Percentiles rank a stretch among this genome's conserved stretches.
phyloP scores from a whole-genome alignment of 164 flowering plant genomes.

The Aristolochia fimbriata region DNA sequence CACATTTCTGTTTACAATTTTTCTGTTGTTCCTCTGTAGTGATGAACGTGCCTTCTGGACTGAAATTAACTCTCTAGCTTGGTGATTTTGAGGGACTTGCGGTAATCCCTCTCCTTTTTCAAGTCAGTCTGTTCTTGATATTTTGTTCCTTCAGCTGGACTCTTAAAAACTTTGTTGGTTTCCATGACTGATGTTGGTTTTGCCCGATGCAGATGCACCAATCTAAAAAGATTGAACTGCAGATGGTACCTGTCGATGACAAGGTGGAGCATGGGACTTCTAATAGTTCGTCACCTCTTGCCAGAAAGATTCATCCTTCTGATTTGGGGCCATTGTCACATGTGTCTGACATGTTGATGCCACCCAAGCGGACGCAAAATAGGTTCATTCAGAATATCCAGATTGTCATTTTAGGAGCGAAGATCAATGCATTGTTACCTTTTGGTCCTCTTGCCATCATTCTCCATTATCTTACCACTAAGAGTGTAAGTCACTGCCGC shows the following conservation, averaged over 20 bases:
- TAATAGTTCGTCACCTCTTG: constrained; percentile 24
- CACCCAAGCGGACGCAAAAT: constrained; percentile 22
- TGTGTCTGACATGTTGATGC: constrained; percentile 18
- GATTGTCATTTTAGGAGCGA: constrained; percentile 48
- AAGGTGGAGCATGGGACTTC: constrained; percentile 30
- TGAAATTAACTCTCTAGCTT: too few species aligned
- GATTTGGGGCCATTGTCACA: constrained; percentile 20
- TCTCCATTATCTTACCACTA: constrained; percentile 42
- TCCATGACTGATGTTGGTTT: neutral
- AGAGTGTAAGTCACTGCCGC: constrained; percentile 39
- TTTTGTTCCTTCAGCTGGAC: too few species aligned
- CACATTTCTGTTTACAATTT: too few species aligned
- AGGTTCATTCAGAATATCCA: constrained; percentile 34
- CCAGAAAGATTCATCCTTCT: constrained; percentile 25
- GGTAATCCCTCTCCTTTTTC: too few species aligned
- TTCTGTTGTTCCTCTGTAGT: too few species aligned
- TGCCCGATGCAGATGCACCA: neutral
- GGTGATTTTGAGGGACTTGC: too few species aligned
- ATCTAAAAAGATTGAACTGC: neutral
- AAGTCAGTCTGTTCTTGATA: too few species aligned
- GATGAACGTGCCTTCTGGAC: too few species aligned
- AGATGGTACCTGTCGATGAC: constrained; percentile 40
- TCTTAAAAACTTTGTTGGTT: too few species aligned
- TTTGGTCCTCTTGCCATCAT: constrained; percentile 71
- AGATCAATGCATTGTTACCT: constrained; percentile 63